A percentile compares a stretch with the other conserved stretches of the same genome.
phyloP scores from a whole-genome alignment of 2,329 filamentous ascomycete genomes.

The Aspergillus sp. region DNA sequence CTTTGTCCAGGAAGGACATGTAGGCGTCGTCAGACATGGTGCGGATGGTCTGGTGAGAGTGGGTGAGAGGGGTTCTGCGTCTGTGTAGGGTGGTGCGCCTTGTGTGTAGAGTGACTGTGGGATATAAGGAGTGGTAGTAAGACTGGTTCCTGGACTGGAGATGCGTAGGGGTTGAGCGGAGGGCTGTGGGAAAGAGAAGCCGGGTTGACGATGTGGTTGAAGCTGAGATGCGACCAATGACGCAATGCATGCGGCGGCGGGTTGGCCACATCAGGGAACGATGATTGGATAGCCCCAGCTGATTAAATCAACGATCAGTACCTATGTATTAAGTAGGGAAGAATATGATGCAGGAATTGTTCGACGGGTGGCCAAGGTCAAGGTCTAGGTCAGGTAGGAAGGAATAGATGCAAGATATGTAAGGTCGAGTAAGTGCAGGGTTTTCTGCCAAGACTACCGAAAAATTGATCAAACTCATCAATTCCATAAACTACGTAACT shows the following conservation, averaged over 20 bases:
- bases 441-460: too few relatives aligned
- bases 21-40: conserved; percentile 72
- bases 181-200: neutral
- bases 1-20: conserved; percentile 80
- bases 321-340: too few relatives aligned
- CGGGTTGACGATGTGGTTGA: conserved; percentile 11
- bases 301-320: too few relatives aligned
- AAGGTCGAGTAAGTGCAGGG: too few relatives aligned
- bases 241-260: conserved; percentile 22
- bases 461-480: neutral
- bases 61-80: neutral
- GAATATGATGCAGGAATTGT: too few relatives aligned
- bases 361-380: too few relatives aligned
- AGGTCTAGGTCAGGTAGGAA: too few relatives aligned
- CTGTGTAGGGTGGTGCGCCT: neutral
- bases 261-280: conserved; percentile 10
- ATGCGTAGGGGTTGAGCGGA: neutral
- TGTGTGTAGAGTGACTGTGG: neutral
- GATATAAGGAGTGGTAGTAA: neutral
- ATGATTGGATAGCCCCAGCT: too few relatives aligned
- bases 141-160: neutral
- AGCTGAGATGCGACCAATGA: conserved; percentile 22
- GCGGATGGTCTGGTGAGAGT: conserved; percentile 9
- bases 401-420: too few relatives aligned
- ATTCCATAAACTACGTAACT: neutral